These are phyloP conservation scores for Vanderwaltozyma tropicalis DNA, from an alignment of 805 yeast genomes.

Conservation along the genomic window DNA sequence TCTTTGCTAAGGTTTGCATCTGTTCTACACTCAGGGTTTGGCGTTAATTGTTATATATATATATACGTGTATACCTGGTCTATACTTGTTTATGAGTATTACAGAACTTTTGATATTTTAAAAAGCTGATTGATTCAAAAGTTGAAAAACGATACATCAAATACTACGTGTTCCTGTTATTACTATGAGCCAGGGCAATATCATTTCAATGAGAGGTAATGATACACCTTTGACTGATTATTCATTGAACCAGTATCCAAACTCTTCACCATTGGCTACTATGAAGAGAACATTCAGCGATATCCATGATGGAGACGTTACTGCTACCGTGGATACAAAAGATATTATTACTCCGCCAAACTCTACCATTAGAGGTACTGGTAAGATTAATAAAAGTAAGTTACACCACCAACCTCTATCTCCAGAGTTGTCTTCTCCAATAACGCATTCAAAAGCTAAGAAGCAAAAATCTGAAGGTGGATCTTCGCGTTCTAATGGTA, in stretches of 20 bases:
- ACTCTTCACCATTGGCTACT: background rate
- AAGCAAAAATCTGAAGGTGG: slow-evolving; percentile 21
- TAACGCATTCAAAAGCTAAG: slow-evolving; percentile 20
- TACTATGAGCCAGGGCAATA: background rate
- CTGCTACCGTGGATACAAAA: slow-evolving; percentile 1
- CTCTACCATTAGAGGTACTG: slow-evolving; percentile 14
- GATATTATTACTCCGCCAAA: slow-evolving; percentile 23
- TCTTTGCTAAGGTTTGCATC: too few species aligned
- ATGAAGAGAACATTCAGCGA: slow-evolving; percentile 8
- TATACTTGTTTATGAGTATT: too few species aligned
- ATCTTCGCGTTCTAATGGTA: slow-evolving; percentile 23
- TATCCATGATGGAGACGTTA: background rate
- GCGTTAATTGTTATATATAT: too few species aligned
- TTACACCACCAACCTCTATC: slow-evolving; percentile 16
- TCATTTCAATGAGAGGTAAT: background rate
- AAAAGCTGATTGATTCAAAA: too few species aligned
- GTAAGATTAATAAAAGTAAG: background rate
- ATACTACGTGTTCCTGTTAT: too few species aligned
- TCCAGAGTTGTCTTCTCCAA: slow-evolving; percentile 27
- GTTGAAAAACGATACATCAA: too few species aligned
- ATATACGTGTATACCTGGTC: too few species aligned
- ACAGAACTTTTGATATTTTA: too few species aligned
- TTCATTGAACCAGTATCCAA: background rate
- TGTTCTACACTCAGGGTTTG: too few species aligned
- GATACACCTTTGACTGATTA: background rate